These are phyloP conservation scores for Rhodotorula sp. DNA, from an alignment of 1,284 basidiomycete genomes.

Conservation along the genomic window DNA sequence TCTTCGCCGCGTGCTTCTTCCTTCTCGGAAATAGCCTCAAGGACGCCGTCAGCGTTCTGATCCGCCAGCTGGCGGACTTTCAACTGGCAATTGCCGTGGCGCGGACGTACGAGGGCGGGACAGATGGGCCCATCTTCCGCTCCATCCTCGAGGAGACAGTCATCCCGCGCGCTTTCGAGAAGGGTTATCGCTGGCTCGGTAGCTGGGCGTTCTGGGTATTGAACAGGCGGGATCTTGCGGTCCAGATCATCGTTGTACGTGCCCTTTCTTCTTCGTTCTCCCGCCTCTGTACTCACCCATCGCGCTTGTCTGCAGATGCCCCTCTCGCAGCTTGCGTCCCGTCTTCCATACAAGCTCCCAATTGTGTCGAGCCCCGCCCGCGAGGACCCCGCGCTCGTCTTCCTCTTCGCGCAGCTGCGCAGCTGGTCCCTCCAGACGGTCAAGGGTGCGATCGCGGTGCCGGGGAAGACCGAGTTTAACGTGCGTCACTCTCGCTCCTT, in stretches of 20 bases:
- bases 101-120: conserved; percentile 75
- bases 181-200: conserved; percentile 92
- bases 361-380: conserved; percentile 79
- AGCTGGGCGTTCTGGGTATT: conserved; percentile 96
- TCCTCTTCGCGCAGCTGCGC: conserved; percentile 86
- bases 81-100: conserved; percentile 86
- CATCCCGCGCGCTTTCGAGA: conserved; percentile 77
- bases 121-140: conserved; percentile 74
- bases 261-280: background rate
- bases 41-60: conserved; percentile 89
- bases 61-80: conserved; percentile 84
- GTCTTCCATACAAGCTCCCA: conserved; percentile 58
- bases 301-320: conserved; percentile 63
- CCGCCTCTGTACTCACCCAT: background rate
- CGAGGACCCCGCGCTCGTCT: conserved; percentile 84
- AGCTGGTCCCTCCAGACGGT: conserved; percentile 86
- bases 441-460: conserved; percentile 85
- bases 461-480: conserved; percentile 81
- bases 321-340: conserved; percentile 66
- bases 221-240: conserved; percentile 77
- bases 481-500: conserved; percentile 16
- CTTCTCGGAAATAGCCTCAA: conserved; percentile 83
- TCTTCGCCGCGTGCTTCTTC: conserved; percentile 97
- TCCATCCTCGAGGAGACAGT: conserved; percentile 72
- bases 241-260: conserved; percentile 75